These are phyloP conservation scores for Crocinoboletus sp. DNA, from an alignment of 1,284 basidiomycete genomes.

Conservation along the genomic window DNA sequence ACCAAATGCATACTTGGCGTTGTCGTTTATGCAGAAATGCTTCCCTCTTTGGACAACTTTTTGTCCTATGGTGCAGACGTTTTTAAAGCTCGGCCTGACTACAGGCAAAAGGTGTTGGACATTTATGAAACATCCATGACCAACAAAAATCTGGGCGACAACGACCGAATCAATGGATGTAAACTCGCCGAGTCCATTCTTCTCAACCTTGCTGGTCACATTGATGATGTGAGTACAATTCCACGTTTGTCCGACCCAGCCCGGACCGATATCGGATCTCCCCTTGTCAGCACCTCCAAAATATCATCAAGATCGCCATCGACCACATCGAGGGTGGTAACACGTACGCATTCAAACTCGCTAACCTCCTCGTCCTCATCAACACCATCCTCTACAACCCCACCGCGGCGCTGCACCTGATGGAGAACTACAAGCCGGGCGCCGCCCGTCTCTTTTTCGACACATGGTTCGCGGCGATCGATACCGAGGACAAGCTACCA, in stretches of 20 bases:
- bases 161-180: conserved; percentile 79
- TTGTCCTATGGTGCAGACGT: conserved; percentile 79
- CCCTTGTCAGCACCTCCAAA: conserved; percentile 40
- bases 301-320: conserved; percentile 60
- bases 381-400: conserved; percentile 88
- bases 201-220: conserved; percentile 70
- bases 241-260: neutral
- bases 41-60: conserved; percentile 87
- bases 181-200: conserved; percentile 84
- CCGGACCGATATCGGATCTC: neutral
- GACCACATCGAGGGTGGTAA: conserved; percentile 54
- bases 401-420: conserved; percentile 65
- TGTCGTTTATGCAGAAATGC: conserved; percentile 64
- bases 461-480: conserved; percentile 73
- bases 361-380: conserved; percentile 79
- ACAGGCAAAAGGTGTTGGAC: conserved; percentile 79
- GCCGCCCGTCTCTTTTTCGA: conserved; percentile 71
- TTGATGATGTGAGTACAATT: conserved; percentile 63
- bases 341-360: conserved; percentile 64
- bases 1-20: neutral
- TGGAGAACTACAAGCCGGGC: conserved; percentile 60
- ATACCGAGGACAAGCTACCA: conserved; percentile 57
- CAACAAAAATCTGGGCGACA: conserved; percentile 73
- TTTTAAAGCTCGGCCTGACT: conserved; percentile 70
- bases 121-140: conserved; percentile 79